phyloP scores from a whole-genome alignment of 257 asterid genomes.

The Voacanga thouarsii region DNA sequence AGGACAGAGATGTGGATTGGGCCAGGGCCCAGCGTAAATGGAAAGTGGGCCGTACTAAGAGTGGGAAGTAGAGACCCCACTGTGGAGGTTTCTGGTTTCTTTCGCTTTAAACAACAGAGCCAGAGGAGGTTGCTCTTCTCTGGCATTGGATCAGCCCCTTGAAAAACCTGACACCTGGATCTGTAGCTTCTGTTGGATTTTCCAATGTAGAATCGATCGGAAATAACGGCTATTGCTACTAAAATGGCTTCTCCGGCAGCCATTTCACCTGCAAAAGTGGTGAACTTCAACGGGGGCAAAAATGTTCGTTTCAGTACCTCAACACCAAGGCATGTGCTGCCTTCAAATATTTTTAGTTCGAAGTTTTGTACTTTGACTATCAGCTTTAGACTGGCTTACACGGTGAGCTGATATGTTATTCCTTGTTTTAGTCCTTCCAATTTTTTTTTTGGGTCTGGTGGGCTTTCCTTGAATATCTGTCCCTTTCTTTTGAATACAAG shows the following conservation, averaged over 20 bases:
- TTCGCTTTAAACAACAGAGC: not conserved
- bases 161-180: not conserved
- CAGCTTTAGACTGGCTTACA: not conserved
- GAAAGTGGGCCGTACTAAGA: not conserved
- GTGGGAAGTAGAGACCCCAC: not conserved
- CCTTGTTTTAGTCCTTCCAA: not conserved
- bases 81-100: not conserved
- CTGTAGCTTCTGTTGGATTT: not conserved
- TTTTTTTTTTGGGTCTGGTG: not conserved
- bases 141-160: not conserved
- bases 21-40: not conserved
- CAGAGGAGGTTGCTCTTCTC: not conserved
- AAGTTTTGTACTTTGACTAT: conserved; percentile 12
- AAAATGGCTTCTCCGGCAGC: conserved; percentile 31
- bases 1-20: not conserved
- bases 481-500: not conserved
- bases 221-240: conserved; percentile 18
- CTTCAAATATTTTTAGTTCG: conserved; percentile 4
- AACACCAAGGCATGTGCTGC: conserved; percentile 10
- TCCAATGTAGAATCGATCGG: not conserved
- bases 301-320: conserved; percentile 13
- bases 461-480: not conserved
- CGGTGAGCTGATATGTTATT: conserved; percentile 16
- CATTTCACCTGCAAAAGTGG: conserved; percentile 7
- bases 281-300: conserved; percentile 4